Evolutionary conservation across 139 green algal genomes (phyloP).

Genomic region (Volvox africanus): DNA sequence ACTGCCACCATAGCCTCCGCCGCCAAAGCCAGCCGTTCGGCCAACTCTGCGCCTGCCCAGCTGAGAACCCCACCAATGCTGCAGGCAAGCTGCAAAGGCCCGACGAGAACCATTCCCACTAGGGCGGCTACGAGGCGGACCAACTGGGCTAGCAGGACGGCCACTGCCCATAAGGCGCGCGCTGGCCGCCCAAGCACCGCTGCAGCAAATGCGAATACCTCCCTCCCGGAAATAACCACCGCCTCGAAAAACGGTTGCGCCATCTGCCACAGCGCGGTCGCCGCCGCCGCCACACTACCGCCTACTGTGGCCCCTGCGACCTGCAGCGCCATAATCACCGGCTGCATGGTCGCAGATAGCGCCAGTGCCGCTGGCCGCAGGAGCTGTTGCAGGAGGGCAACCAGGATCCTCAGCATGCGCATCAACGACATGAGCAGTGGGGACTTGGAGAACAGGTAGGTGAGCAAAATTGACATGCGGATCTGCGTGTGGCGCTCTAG

Average conservation of each 20-base stretch:
- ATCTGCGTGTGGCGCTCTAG: constrained; percentile 84
- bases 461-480: constrained; percentile 86
- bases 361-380: constrained; percentile 2
- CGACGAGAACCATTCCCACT: constrained; percentile 30
- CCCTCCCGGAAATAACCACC: background rate
- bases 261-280: background rate
- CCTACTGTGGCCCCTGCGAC: background rate
- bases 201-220: background rate
- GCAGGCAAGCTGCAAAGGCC: constrained; percentile 8
- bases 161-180: background rate
- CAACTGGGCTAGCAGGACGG: constrained; percentile 23
- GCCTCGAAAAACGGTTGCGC: constrained; percentile 38
- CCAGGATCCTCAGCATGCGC: constrained; percentile 43
- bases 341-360: constrained; percentile 1
- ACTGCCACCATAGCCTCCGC: background rate
- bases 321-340: background rate
- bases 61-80: background rate
- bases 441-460: constrained; percentile 87
- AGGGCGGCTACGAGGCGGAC: constrained; percentile 31
- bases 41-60: background rate
- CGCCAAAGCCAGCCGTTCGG: constrained; percentile 7
- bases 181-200: constrained; percentile 24
- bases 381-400: constrained; percentile 40
- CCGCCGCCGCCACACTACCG: background rate
- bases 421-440: constrained; percentile 73